These are phyloP conservation scores for Discostella stelligeroides DNA, from an alignment of 108 stramenopile genomes.

Conservation along the genomic window DNA sequence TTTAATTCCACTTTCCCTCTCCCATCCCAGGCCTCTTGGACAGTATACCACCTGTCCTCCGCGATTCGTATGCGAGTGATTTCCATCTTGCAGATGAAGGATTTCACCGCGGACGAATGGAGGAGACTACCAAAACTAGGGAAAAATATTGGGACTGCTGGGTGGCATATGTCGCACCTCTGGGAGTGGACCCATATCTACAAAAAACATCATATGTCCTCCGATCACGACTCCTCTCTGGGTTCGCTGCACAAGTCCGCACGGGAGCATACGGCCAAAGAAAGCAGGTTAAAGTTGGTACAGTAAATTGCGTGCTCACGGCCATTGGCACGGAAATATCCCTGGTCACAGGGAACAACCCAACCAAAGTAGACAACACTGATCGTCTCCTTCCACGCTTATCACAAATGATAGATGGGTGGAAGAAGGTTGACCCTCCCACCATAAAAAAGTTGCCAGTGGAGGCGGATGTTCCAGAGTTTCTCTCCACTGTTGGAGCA, in stretches of 20 bases:
- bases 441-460: background rate
- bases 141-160: too few species aligned
- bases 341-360: constrained; percentile 5
- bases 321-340: too few species aligned
- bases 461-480: background rate
- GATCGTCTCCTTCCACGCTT: background rate
- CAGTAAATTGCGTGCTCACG: too few species aligned
- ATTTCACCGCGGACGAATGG: too few species aligned
- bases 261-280: background rate
- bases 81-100: too few species aligned
- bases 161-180: too few species aligned
- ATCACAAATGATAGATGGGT: background rate
- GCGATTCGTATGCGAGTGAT: too few species aligned
- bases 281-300: background rate
- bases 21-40: too few species aligned
- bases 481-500: background rate
- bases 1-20: constrained; percentile 1
- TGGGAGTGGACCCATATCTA: too few species aligned
- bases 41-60: constrained; percentile 8
- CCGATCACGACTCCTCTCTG: background rate
- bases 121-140: too few species aligned
- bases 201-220: too few species aligned
- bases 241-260: background rate
- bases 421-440: background rate
- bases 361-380: background rate